Base-by-base conservation (phyloP, 257 asterid genomes). In the Fraxinus quadrangulata region DNA sequence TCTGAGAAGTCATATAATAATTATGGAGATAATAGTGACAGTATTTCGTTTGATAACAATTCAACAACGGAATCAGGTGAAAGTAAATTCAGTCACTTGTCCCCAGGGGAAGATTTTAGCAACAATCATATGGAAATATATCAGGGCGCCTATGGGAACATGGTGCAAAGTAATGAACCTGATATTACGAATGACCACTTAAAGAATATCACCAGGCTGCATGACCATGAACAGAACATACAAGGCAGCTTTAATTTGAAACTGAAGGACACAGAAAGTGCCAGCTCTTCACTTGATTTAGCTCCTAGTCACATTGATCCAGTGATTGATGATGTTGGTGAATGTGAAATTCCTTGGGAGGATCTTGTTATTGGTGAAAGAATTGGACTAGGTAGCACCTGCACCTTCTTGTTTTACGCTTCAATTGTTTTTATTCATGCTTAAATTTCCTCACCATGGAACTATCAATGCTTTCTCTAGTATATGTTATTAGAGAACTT, bases 281-380 rank as follows among this genome's bases (percentile, higher is more conserved):
- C 90, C 75, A 79, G 89, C 73, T 83, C 83, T 78, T 84, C 93
- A 70, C 76, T 76, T 65, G 71, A 82, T 78, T 30, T 67, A 56
- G 75, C 84, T 65, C 81, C 79, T n/a, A 85, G 80, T 71, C 77
- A 73, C 77, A 86, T 80, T 83, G 85, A 90, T 88, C 87, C 95
- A 40, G 90, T 87, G 70, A 92, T 92, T 82, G 99, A 93, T 87
- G 99, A 92, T 81, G 99, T 96, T 82, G 92, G 91, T 86, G 94
- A 95, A 14, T 94, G 97, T 81, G 99, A 96, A 86, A 96, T 96
- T 80, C 94, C 91, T 67, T 96, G 99, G 99, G 98, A 96, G 86
- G 95, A 92, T 86, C 97, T 96, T 82, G 97, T 83, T 67, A 87
- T 96, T 69, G 98, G 97, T 79, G 99, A 93, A 85, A 89, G 99